Evolutionary conservation across 192 early-diverging fungal species (phyloP).

Genomic region (Spizellomyces sp.): DNA sequence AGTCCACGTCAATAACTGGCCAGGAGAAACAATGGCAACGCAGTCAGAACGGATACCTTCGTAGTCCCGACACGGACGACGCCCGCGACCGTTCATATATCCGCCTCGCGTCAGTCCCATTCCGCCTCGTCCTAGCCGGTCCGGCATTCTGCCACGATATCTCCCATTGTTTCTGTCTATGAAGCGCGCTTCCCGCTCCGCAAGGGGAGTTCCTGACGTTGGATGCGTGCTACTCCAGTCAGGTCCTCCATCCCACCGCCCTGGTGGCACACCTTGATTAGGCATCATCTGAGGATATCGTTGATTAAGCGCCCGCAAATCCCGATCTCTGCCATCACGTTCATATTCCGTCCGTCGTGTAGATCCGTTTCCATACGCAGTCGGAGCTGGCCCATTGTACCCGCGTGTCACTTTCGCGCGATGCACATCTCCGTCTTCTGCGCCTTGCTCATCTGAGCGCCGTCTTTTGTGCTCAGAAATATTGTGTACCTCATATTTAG

Average conservation of each 20-base stretch:
- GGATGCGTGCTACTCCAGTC: not conserved
- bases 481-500: too few relatives aligned
- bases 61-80: constrained; percentile 70
- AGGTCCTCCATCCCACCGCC: not conserved
- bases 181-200: constrained; percentile 1
- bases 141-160: too few relatives aligned
- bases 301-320: not conserved
- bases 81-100: constrained; percentile 42
- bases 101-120: constrained; percentile 36
- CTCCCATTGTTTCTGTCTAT: not conserved
- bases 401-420: not conserved
- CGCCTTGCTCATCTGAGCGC: constrained; percentile 28
- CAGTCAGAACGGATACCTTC: constrained; percentile 56
- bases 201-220: not conserved
- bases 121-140: constrained; percentile 1
- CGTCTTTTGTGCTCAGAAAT: constrained; percentile 18
- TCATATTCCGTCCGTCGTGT: not conserved
- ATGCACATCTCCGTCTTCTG: constrained; percentile 17
- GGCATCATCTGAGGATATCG: constrained; percentile 1
- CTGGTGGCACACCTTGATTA: not conserved
- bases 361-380: too few relatives aligned
- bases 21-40: not conserved
- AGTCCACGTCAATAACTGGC: not conserved
- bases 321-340: not conserved
- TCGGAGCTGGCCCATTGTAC: not conserved